These are phyloP conservation scores for Stachybotrys chartarum DNA, from an alignment of 2,329 filamentous ascomycete genomes.

Conservation along the genomic window DNA sequence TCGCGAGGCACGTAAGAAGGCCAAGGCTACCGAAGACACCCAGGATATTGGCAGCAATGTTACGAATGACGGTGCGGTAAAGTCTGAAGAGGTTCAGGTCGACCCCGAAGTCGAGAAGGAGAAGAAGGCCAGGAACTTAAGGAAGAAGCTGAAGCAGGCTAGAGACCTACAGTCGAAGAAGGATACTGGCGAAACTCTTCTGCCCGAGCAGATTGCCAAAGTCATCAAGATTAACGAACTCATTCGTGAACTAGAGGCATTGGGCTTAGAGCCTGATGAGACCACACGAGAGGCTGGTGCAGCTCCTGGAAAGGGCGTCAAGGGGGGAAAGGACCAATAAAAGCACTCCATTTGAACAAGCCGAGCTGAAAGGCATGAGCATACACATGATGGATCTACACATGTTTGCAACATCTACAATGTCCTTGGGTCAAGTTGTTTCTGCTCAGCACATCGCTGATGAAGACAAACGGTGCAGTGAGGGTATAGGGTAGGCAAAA, in stretches of 20 bases:
- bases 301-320: background rate
- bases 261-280: slow-evolving; percentile 81
- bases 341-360: background rate
- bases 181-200: slow-evolving; percentile 71
- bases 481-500: too few relatives aligned
- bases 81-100: slow-evolving; percentile 30
- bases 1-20: slow-evolving; percentile 48
- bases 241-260: slow-evolving; percentile 73
- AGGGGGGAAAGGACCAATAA: background rate
- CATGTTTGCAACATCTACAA: background rate
- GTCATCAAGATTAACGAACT: slow-evolving; percentile 96
- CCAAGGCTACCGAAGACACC: slow-evolving; percentile 49
- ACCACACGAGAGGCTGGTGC: slow-evolving; percentile 31
- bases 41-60: slow-evolving; percentile 43
- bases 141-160: slow-evolving; percentile 93
- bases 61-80: slow-evolving; percentile 30
- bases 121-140: slow-evolving; percentile 85
- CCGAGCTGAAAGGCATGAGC: background rate
- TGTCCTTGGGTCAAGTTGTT: too few relatives aligned
- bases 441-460: too few relatives aligned
- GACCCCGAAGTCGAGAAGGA: slow-evolving; percentile 75
- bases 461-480: too few relatives aligned
- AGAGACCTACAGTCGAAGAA: slow-evolving; percentile 87
- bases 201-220: slow-evolving; percentile 95
- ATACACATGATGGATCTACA: background rate